phyloP scores from a whole-genome alignment of 306 rosid species.

The Trifolium repens region DNA sequence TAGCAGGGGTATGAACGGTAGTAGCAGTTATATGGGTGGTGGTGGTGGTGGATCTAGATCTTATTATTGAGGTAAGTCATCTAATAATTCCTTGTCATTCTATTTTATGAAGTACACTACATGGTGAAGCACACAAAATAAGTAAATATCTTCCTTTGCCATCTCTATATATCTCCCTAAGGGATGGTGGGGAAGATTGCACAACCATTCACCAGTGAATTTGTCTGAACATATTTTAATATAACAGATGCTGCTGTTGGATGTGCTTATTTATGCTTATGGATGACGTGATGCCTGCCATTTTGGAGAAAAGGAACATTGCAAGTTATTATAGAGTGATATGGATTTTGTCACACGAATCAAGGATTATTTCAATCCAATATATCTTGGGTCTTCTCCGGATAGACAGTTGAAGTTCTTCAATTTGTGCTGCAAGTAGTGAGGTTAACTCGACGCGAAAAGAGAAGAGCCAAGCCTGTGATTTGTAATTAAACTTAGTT shows the following conservation, averaged over 20 bases:
- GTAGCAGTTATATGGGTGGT: slow-evolving; percentile 77
- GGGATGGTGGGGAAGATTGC: slow-evolving; percentile 63
- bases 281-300: slow-evolving; percentile 50
- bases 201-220: slow-evolving; percentile 66
- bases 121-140: too few relatives aligned
- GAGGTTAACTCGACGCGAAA: slow-evolving; percentile 45
- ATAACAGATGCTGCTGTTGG: slow-evolving; percentile 74
- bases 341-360: slow-evolving; percentile 31
- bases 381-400: slow-evolving; percentile 40
- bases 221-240: slow-evolving; percentile 77
- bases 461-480: slow-evolving; percentile 50
- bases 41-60: slow-evolving; percentile 71
- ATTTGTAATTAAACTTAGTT: slow-evolving; percentile 46
- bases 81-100: slow-evolving; percentile 8
- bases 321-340: slow-evolving; percentile 42
- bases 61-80: slow-evolving; percentile 80
- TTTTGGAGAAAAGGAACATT: slow-evolving; percentile 54
- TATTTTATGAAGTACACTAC: too few relatives aligned
- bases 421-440: slow-evolving; percentile 55
- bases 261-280: slow-evolving; percentile 66
- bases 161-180: slow-evolving; percentile 26
- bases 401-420: slow-evolving; percentile 39
- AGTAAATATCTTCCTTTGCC: background rate
- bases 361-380: slow-evolving; percentile 46
- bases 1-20: slow-evolving; percentile 74